phyloP scores from a whole-genome alignment of 345 rosid genomes.

The Gynandropsis gynandra region DNA sequence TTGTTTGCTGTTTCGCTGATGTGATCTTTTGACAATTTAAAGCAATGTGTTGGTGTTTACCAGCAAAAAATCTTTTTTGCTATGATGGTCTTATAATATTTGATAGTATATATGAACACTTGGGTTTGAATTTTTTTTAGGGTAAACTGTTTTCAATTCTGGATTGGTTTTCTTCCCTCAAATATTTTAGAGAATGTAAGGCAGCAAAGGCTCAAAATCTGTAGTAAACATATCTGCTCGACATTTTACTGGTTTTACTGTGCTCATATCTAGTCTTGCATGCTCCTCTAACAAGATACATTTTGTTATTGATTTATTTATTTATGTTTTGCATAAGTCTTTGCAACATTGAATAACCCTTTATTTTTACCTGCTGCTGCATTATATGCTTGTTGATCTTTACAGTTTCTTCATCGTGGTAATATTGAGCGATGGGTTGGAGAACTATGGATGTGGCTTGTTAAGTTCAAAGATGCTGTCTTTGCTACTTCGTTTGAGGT shows the following conservation, averaged over 20 bases:
- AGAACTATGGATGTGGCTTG: conserved; percentile 82
- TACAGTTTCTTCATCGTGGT: conserved; percentile 51
- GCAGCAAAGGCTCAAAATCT: background rate
- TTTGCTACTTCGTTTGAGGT: conserved; percentile 68
- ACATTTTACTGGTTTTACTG: conserved; percentile 7
- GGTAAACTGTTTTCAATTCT: too few species aligned
- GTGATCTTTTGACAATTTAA: background rate
- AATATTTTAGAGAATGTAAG: conserved; percentile 4
- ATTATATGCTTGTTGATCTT: conserved; percentile 20
- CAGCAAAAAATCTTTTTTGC: too few species aligned
- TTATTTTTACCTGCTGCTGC: conserved; percentile 4
- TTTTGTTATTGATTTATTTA: too few species aligned
- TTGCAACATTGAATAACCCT: conserved; percentile 5
- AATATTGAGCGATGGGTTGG: conserved; percentile 71
- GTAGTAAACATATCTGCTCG: background rate
- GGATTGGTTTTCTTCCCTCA: background rate
- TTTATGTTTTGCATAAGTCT: conserved; percentile 6
- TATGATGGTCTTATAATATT: too few species aligned
- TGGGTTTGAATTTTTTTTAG: too few species aligned
- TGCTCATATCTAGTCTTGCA: conserved; percentile 9
- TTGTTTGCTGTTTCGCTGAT: background rate
- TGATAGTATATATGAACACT: background rate
- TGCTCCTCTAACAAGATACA: too few species aligned
- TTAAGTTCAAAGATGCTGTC: conserved; percentile 68
- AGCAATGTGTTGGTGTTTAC: too few species aligned